Evolutionary conservation across 805 yeast genomes (phyloP), one percentile per base, ranked within the genome.

Genomic region (Barnettozyma vustinii): DNA sequence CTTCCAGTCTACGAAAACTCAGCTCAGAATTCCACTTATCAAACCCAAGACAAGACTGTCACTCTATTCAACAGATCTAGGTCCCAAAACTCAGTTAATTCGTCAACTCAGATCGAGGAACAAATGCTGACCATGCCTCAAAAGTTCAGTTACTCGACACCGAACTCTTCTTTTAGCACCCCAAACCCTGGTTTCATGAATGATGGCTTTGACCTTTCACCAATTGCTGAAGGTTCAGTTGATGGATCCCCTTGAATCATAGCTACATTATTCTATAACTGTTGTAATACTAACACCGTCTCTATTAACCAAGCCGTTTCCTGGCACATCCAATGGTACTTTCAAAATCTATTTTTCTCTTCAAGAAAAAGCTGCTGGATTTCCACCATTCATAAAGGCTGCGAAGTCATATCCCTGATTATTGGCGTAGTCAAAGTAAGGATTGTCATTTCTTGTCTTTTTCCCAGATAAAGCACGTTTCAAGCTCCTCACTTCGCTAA

Each of bases 11-110:
- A 53, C 41, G 70, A 64, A 39, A 56, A 46, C 27, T 47, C 57
- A 1, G 67, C 68, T 1, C 57, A 61, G n/a, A 66, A 62, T 35
- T 66, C 68, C 47, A 69, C 64, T 46, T 52, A 70, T 16, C 67
- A 70, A 47, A 57, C 64, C 1, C 64, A 61, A 37, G 66, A 68
- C 40, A 71, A 67, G 51, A 70, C 73, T 0, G 73, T 71, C 0
- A 71, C 75, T 0, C 58, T 71, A 30, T 71, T 70, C 52, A 57
- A 64, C 37, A 52, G 53, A 20, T 41, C 59, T 12, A 43, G 42
- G 32, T 18, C 45, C 10, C 45, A 42, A 18, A 41, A 40, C 8
- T 48, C 56, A 0, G 13, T 46, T 1, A 44, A 50, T 16, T 42
- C 33, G 4, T 15, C 33, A 30, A 30, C 16, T 30, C 33, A 52